phyloP scores from a whole-genome alignment of 164 flowering plant genomes.

The Platanus orientalis region DNA sequence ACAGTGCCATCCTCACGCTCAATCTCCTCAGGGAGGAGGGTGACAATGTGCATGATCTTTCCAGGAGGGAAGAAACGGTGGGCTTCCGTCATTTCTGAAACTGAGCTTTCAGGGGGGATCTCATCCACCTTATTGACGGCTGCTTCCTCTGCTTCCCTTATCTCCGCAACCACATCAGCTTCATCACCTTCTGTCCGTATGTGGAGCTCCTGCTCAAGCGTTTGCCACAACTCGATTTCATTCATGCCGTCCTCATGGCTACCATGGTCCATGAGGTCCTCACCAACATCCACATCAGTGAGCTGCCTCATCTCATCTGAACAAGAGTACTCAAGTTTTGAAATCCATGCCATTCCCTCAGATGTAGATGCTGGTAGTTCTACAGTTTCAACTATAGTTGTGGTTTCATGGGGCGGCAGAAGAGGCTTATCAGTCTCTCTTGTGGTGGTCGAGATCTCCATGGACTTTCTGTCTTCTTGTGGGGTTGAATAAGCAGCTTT shows the following conservation, averaged over 20 bases:
- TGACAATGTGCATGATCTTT: slow-evolving; percentile 82
- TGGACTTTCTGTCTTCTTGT: slow-evolving; percentile 24
- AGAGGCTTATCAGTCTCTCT: slow-evolving; percentile 42
- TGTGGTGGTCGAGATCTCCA: slow-evolving; percentile 27
- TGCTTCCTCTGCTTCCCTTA: slow-evolving; percentile 73
- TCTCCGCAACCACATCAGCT: slow-evolving; percentile 47
- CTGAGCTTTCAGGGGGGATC: slow-evolving; percentile 32
- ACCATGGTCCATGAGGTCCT: slow-evolving; percentile 31
- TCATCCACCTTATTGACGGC: slow-evolving; percentile 61
- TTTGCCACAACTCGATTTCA: slow-evolving; percentile 90
- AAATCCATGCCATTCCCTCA: slow-evolving; percentile 36
- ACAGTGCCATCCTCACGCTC: slow-evolving; percentile 21
- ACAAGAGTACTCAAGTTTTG: slow-evolving; percentile 36
- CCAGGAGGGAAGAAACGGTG: slow-evolving; percentile 93
- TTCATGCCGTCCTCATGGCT: slow-evolving; percentile 60
- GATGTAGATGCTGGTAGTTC: slow-evolving; percentile 41
- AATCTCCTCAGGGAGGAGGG: slow-evolving; percentile 21
- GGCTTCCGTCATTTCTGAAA: slow-evolving; percentile 56
- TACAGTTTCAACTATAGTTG: slow-evolving; percentile 20
- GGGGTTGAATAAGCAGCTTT: slow-evolving; percentile 25
- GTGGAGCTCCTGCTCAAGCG: slow-evolving; percentile 76
- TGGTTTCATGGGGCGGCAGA: slow-evolving; percentile 21
- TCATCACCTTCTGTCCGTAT: slow-evolving; percentile 33
- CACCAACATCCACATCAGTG: slow-evolving; percentile 29
- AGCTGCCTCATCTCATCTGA: slow-evolving; percentile 22